Conservation (phyloP, 1,139 yeast genomes). For the Taphrina communis region DNA sequence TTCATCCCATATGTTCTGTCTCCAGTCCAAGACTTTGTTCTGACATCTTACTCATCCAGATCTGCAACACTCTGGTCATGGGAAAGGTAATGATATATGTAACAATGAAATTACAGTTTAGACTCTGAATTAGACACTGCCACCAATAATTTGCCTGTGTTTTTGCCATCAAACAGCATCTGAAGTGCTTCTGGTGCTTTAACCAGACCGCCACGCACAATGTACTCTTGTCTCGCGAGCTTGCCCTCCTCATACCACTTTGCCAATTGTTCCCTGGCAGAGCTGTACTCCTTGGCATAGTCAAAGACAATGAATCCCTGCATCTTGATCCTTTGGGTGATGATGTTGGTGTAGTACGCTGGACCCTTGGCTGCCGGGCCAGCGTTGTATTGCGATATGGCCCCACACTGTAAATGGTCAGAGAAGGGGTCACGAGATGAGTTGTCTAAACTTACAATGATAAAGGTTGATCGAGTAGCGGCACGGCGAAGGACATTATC, state of each 20-base stretch:
- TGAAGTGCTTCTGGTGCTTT: constrained; percentile 41
- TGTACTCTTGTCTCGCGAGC: constrained; percentile 38
- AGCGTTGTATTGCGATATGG: constrained; percentile 65
- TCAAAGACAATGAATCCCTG: constrained; percentile 43
- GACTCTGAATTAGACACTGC: constrained; percentile 11
- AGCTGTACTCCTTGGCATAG: constrained; percentile 32
- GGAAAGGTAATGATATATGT: too few relatives aligned
- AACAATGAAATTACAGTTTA: constrained; percentile 5
- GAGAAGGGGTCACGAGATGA: neutral
- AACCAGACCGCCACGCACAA: constrained; percentile 41
- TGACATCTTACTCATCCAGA: neutral
- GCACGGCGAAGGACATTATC: constrained; percentile 57
- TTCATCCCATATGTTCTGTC: too few relatives aligned
- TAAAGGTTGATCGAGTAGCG: constrained; percentile 57
- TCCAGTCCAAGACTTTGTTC: neutral
- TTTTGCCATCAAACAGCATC: constrained; percentile 42
- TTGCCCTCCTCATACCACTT: constrained; percentile 42
- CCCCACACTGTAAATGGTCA: constrained; percentile 56
- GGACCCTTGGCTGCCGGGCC: constrained; percentile 33
- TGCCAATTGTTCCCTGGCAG: constrained; percentile 39
- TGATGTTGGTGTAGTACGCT: constrained; percentile 34
- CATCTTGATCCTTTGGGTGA: constrained; percentile 33
- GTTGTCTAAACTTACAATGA: constrained; percentile 51
- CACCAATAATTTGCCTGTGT: constrained; percentile 43
- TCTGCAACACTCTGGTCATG: neutral